These are phyloP conservation scores for Paracamarosporium sp. DNA, from an alignment of 2,329 filamentous ascomycete genomes.

Conservation along the genomic window DNA sequence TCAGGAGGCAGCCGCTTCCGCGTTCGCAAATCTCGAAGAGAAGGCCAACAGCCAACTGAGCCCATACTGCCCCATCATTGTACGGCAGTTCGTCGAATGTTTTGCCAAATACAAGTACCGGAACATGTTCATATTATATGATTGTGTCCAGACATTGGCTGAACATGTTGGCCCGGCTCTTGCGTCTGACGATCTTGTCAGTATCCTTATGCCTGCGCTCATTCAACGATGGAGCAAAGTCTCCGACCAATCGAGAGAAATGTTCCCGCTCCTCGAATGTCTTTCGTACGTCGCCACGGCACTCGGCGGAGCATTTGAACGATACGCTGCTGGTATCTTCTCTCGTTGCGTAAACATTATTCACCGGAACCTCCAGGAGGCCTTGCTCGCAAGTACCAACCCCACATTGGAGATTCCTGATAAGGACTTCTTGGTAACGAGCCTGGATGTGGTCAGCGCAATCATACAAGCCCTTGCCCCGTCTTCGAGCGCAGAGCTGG, in stretches of 20 bases:
- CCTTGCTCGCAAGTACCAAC: slow-evolving; percentile 72
- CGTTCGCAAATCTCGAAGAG: slow-evolving; percentile 95
- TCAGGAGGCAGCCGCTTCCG: slow-evolving; percentile 93
- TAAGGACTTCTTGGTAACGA: slow-evolving; percentile 97
- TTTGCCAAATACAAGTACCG: slow-evolving; percentile 97
- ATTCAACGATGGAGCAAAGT: slow-evolving; percentile 88
- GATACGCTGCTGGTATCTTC: slow-evolving; percentile 88
- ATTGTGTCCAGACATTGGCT: slow-evolving; percentile 95
- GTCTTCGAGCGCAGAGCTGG: slow-evolving; percentile 75
- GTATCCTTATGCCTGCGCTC: slow-evolving; percentile 89
- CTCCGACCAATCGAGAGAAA: slow-evolving; percentile 85
- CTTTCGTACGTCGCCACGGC: slow-evolving; percentile 92
- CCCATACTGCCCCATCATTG: slow-evolving; percentile 87
- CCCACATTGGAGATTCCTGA: slow-evolving; percentile 78
- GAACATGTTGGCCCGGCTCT: slow-evolving; percentile 86
- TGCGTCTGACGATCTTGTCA: slow-evolving; percentile 79
- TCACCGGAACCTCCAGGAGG: slow-evolving; percentile 86
- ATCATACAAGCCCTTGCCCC: slow-evolving; percentile 88
- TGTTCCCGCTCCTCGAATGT: slow-evolving; percentile 96
- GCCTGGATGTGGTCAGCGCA: slow-evolving; percentile 88
- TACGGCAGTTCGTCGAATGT: slow-evolving; percentile 89
- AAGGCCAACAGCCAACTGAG: slow-evolving; percentile 82
- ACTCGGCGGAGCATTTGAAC: slow-evolving; percentile 80
- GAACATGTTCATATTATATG: slow-evolving; percentile 99
- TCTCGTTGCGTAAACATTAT: slow-evolving; percentile 88